Evolutionary conservation across 2,329 filamentous ascomycete species (phyloP).

Genomic region (Nakataea oryzae): DNA sequence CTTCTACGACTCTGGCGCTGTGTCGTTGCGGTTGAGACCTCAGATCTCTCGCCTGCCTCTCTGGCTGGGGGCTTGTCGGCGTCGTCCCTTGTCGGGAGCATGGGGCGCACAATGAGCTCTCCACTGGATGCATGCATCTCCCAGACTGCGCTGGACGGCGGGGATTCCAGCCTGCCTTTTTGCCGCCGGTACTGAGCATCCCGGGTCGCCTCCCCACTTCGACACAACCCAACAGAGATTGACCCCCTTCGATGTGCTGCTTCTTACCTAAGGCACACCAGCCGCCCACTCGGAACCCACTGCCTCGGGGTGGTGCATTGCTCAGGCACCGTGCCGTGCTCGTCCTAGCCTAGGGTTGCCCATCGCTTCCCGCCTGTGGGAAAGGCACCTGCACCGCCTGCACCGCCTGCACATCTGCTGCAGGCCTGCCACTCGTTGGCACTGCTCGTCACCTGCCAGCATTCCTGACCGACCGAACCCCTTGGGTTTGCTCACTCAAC

Average conservation of each 20-base stretch:
- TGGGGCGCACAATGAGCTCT: not conserved
- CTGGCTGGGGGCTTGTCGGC: not conserved
- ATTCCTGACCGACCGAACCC: not conserved
- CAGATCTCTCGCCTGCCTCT: not conserved
- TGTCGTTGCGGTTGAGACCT: no score
- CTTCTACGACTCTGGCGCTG: no score
- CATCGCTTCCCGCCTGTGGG: not conserved
- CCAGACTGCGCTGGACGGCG: no score
- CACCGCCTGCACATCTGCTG: no score
- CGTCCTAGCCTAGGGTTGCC: not conserved
- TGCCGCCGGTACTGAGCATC: not conserved
- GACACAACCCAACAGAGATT: not conserved
- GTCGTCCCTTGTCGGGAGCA: not conserved
- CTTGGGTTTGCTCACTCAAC: no score
- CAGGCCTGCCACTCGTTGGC: conserved; percentile 2
- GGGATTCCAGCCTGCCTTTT: not conserved
- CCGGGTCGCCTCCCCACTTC: not conserved
- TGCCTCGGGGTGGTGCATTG: not conserved
- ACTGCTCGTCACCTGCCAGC: conserved; percentile 3
- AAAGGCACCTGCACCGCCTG: not conserved
- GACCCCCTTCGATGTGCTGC: no score
- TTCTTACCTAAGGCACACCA: not conserved
- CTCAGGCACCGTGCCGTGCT: not conserved
- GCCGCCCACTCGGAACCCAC: not conserved
- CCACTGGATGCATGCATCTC: not conserved